phyloP scores from a whole-genome alignment of 805 yeast species.

The Candida gorgasii region DNA sequence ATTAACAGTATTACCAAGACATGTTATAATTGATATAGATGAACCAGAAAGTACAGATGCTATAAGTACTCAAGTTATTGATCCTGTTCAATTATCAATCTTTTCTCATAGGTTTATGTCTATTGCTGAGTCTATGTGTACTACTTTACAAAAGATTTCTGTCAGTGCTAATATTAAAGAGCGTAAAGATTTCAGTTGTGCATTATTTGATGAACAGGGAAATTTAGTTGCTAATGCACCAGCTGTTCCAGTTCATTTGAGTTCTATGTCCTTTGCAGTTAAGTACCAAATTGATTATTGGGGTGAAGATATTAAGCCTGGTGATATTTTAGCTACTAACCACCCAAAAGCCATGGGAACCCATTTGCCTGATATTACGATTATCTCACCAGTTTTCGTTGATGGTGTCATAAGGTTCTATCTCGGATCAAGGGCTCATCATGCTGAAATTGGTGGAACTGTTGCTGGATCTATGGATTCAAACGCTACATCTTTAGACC shows the following conservation, averaged over 20 bases:
- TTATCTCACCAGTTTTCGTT: slow-evolving; percentile 23
- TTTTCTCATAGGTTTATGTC: slow-evolving; percentile 87
- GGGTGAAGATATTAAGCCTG: slow-evolving; percentile 63
- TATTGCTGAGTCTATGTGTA: slow-evolving; percentile 89
- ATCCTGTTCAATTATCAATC: slow-evolving; percentile 72
- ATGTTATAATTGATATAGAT: slow-evolving; percentile 50
- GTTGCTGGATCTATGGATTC: slow-evolving; percentile 22
- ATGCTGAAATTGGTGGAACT: slow-evolving; percentile 26
- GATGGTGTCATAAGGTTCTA: slow-evolving; percentile 18
- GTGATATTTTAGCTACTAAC: slow-evolving; percentile 76
- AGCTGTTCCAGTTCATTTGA: slow-evolving; percentile 82
- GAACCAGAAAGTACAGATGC: slow-evolving; percentile 11
- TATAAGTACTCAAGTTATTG: slow-evolving; percentile 32
- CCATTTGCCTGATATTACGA: slow-evolving; percentile 67
- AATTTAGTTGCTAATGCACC: slow-evolving; percentile 86
- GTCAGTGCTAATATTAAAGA: slow-evolving; percentile 85
- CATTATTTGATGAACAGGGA: slow-evolving; percentile 75
- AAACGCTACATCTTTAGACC: slow-evolving; percentile 18
- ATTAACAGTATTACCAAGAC: slow-evolving; percentile 61
- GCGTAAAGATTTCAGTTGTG: slow-evolving; percentile 81
- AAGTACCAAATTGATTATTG: slow-evolving; percentile 64
- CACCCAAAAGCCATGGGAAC: slow-evolving; percentile 88
- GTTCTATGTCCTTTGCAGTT: slow-evolving; percentile 83
- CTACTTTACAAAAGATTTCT: slow-evolving; percentile 73
- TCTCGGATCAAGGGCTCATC: slow-evolving; percentile 24